These are phyloP conservation scores for Ogataea salicorniae DNA, from an alignment of 805 yeast species.

Conservation along the genomic window DNA sequence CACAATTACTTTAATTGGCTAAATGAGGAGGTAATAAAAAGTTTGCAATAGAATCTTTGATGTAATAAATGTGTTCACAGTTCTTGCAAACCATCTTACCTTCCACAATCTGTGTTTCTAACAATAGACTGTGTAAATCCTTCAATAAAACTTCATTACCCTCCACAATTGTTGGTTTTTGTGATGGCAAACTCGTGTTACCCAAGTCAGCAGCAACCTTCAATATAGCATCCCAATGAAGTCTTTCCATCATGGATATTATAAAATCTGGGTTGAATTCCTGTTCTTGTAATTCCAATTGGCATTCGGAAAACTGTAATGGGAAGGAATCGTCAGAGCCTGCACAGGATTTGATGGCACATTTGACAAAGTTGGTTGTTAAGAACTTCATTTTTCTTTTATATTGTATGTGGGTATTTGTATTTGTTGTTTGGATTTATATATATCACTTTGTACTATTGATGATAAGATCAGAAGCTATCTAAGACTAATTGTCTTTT, in stretches of 20 bases:
- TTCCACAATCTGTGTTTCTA: conserved; percentile 82
- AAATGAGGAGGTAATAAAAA: conserved; percentile 92
- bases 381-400: conserved; percentile 69
- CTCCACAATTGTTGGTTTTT: conserved; percentile 50
- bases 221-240: conserved; percentile 85
- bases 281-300: conserved; percentile 68
- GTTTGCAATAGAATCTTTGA: conserved; percentile 92
- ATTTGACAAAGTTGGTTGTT: conserved; percentile 94
- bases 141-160: conserved; percentile 49
- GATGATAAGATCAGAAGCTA: too few relatives aligned
- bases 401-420: neutral
- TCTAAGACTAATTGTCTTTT: too few relatives aligned
- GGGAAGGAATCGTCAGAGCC: conserved; percentile 77
- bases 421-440: neutral
- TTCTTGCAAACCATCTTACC: conserved; percentile 86
- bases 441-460: neutral
- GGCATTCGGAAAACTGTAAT: conserved; percentile 59
- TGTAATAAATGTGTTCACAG: conserved; percentile 83
- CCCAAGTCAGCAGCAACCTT: conserved; percentile 74
- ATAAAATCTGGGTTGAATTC: conserved; percentile 84
- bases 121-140: conserved; percentile 71
- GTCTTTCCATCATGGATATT: conserved; percentile 65
- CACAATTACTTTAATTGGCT: conserved; percentile 34
- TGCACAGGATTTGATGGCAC: conserved; percentile 82
- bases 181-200: conserved; percentile 53